Percentiles rank a stretch among this genome's conserved stretches.
Evolutionary conservation across 2,329 filamentous ascomycete genomes (phyloP).

Genomic region (Beauveria rudraprayagi): DNA sequence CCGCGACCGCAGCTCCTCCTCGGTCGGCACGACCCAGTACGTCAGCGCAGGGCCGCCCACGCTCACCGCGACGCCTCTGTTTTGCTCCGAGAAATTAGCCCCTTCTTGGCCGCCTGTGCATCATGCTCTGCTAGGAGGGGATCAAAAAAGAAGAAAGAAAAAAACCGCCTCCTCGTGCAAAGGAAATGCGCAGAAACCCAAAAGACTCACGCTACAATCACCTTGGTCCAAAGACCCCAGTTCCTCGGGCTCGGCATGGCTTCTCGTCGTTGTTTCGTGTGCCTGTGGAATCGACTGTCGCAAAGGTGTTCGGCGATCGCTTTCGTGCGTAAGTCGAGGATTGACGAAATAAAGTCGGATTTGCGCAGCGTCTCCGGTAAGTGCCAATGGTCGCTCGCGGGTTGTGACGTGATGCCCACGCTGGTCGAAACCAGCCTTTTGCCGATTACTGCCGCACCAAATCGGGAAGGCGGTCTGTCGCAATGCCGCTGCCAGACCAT

Average conservation of each 20-base stretch:
- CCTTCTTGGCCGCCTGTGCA: conserved; percentile 7
- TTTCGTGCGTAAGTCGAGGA: background rate
- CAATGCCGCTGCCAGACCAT: background rate
- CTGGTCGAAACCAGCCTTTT: background rate
- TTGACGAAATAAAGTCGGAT: too few relatives aligned
- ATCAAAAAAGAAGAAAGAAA: too few relatives aligned
- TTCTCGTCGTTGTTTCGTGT: conserved; percentile 23
- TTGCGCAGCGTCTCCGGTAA: background rate
- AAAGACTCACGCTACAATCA: conserved; percentile 56
- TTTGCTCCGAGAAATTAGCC: conserved; percentile 4
- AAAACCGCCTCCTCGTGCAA: too few relatives aligned
- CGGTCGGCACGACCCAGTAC: conserved; percentile 70
- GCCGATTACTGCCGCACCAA: background rate
- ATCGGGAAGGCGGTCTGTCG: conserved; percentile 10
- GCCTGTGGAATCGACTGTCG: background rate
- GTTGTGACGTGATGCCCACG: conserved; percentile 2
- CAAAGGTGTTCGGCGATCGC: background rate
- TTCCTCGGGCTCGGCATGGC: conserved; percentile 38
- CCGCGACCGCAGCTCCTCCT: conserved; percentile 84
- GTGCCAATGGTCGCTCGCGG: background rate
- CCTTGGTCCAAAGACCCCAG: conserved; percentile 58
- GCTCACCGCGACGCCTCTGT: conserved; percentile 61
- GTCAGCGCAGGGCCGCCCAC: conserved; percentile 83
- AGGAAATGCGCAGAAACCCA: too few relatives aligned
- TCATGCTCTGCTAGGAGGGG: too few relatives aligned